These are phyloP conservation scores for Ceratonia siliqua DNA, from an alignment of 306 rosid genomes.

Conservation along the genomic window DNA sequence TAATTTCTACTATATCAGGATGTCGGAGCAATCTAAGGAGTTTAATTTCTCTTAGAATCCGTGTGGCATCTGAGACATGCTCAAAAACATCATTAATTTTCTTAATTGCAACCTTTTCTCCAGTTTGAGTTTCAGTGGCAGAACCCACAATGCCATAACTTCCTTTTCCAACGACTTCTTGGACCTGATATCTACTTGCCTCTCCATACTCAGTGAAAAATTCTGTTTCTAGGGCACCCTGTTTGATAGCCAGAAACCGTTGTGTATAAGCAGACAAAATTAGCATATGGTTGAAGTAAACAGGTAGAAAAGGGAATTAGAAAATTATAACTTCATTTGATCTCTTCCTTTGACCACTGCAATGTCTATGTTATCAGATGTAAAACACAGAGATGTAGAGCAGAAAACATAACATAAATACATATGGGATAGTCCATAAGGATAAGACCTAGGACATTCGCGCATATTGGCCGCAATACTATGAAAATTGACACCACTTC, in stretches of 20 bases:
- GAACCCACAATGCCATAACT: constrained; percentile 52
- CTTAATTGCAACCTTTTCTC: constrained; percentile 49
- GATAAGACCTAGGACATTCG: neutral
- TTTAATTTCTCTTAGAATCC: constrained; percentile 49
- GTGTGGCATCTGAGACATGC: constrained; percentile 53
- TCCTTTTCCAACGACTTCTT: constrained; percentile 53
- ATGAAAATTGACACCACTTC: neutral
- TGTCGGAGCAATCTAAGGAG: constrained; percentile 48
- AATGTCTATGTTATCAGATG: neutral
- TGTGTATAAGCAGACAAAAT: neutral
- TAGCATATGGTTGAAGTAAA: neutral
- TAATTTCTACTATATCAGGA: constrained; percentile 52
- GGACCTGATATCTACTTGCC: constrained; percentile 46
- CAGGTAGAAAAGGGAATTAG: neutral
- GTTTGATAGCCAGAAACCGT: constrained; percentile 31
- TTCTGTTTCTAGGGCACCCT: constrained; percentile 74
- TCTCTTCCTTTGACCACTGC: neutral
- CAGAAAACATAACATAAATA: neutral
- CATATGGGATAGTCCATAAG: neutral
- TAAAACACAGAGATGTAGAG: neutral
- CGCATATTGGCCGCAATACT: neutral
- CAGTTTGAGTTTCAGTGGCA: constrained; percentile 39
- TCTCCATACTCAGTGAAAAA: constrained; percentile 98
- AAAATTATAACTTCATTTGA: neutral
- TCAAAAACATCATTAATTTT: constrained; percentile 51